Percentiles rank a stretch among this genome's conserved stretches.
These are phyloP conservation scores for Nephelium lappaceum DNA, from an alignment of 345 rosid genomes.

Conservation along the genomic window DNA sequence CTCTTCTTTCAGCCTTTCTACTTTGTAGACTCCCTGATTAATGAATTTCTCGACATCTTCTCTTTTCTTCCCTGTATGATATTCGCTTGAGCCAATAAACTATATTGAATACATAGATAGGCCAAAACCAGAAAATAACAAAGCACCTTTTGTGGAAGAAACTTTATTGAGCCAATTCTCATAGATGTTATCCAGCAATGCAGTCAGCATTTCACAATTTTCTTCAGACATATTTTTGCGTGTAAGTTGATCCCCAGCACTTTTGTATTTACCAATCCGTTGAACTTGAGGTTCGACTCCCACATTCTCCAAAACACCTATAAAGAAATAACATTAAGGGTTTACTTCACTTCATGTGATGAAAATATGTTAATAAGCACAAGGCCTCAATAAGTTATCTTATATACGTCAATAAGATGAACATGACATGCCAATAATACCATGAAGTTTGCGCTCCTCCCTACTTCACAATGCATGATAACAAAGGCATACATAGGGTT, in stretches of 20 bases:
- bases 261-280: slow-evolving; percentile 94
- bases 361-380: background rate
- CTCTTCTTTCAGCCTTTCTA: slow-evolving; percentile 85
- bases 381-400: background rate
- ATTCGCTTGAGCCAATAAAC: slow-evolving; percentile 32
- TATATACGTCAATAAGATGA: background rate
- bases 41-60: slow-evolving; percentile 84
- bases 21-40: slow-evolving; percentile 82
- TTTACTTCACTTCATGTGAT: background rate
- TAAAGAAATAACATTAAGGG: slow-evolving; percentile 19
- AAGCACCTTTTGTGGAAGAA: slow-evolving; percentile 73
- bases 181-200: slow-evolving; percentile 88
- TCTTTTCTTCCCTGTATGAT: slow-evolving; percentile 69
- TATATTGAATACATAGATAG: slow-evolving; percentile 24
- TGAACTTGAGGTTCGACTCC: slow-evolving; percentile 90
- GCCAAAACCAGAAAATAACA: slow-evolving; percentile 25
- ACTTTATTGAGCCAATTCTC: slow-evolving; percentile 89
- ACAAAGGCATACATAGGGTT: background rate
- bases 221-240: slow-evolving; percentile 88
- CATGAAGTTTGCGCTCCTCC: background rate
- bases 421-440: background rate
- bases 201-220: slow-evolving; percentile 92
- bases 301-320: slow-evolving; percentile 88
- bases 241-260: slow-evolving; percentile 91
- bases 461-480: background rate